phyloP scores from a whole-genome alignment of 1,139 yeast genomes.

The Barnettozyma hawaiiensis region DNA sequence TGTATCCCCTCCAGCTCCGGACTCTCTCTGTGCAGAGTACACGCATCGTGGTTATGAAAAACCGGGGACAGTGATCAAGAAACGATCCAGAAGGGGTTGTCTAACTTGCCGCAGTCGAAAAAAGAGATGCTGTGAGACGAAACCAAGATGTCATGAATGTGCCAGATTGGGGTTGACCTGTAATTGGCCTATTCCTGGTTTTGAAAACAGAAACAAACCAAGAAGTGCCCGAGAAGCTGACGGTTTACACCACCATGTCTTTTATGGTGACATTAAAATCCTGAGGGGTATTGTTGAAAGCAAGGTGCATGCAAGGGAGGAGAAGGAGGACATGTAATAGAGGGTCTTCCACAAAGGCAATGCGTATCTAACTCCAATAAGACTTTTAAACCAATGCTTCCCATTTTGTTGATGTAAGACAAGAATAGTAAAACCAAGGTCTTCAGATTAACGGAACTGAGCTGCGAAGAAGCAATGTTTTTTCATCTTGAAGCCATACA shows the following conservation, averaged over 20 bases:
- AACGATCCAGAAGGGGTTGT: conserved; percentile 47
- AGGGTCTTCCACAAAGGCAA: too few relatives aligned
- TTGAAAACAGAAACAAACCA: conserved; percentile 41
- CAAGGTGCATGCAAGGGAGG: conserved; percentile 10
- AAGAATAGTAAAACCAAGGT: too few relatives aligned
- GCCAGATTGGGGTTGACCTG: conserved; percentile 48
- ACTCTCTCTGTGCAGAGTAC: neutral
- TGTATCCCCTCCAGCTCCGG: neutral
- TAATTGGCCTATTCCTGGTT: conserved; percentile 47
- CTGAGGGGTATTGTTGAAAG: conserved; percentile 49
- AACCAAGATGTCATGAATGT: conserved; percentile 60
- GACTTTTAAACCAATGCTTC: too few relatives aligned
- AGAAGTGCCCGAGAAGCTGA: conserved; percentile 44
- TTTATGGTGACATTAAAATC: conserved; percentile 55
- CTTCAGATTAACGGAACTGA: too few relatives aligned
- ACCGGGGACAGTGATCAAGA: conserved; percentile 10
- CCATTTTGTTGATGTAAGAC: too few relatives aligned
- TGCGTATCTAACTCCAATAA: too few relatives aligned
- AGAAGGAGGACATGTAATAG: too few relatives aligned
- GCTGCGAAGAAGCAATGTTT: too few relatives aligned
- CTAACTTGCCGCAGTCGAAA: conserved; percentile 65
- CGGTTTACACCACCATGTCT: conserved; percentile 42
- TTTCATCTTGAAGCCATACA: too few relatives aligned
- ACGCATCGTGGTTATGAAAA: neutral
- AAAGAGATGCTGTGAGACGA: conserved; percentile 64